Percentiles rank a stretch among this genome's conserved stretches.
phyloP scores from a whole-genome alignment of 2,329 filamentous ascomycete species.

The Colletotrichum sp. region DNA sequence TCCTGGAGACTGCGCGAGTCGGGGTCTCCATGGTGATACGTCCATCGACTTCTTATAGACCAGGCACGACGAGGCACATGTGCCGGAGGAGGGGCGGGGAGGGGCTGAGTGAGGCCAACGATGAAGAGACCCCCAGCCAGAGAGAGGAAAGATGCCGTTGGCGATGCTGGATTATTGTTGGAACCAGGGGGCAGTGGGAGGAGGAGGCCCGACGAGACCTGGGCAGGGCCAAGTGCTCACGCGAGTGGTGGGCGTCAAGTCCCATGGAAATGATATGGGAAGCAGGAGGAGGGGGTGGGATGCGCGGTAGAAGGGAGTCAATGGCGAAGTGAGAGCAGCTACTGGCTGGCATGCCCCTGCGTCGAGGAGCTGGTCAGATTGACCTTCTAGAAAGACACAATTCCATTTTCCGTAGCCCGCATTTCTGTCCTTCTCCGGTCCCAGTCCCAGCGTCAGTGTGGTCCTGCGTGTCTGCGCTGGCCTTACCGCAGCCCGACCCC shows the following conservation, averaged over 20 bases:
- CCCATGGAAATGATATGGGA: not conserved
- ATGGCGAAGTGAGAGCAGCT: not conserved
- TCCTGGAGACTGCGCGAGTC: not conserved
- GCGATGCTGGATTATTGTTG: constrained; percentile 5
- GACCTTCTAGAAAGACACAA: constrained; percentile 17
- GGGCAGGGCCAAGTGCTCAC: not conserved
- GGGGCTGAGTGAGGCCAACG: constrained; percentile 17
- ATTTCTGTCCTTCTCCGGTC: not conserved
- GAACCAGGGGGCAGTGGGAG: not conserved
- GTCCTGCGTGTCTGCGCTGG: not conserved
- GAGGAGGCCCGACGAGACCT: not conserved
- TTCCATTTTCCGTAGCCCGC: not conserved
- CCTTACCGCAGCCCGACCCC: not conserved
- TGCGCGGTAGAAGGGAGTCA: not conserved
- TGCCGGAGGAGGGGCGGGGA: not conserved
- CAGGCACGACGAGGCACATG: not conserved
- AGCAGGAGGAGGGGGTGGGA: not conserved
- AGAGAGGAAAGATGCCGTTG: not conserved
- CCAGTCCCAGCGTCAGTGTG: not conserved
- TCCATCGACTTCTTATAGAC: constrained; percentile 11
- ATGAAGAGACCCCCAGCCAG: not conserved
- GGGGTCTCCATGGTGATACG: constrained; percentile 13
- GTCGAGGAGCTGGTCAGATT: not conserved
- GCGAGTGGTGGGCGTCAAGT: not conserved
- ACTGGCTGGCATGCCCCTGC: constrained; percentile 3